Conservation (phyloP, 2,329 filamentous ascomycete genomes). For the Rutstroemia sp. region DNA sequence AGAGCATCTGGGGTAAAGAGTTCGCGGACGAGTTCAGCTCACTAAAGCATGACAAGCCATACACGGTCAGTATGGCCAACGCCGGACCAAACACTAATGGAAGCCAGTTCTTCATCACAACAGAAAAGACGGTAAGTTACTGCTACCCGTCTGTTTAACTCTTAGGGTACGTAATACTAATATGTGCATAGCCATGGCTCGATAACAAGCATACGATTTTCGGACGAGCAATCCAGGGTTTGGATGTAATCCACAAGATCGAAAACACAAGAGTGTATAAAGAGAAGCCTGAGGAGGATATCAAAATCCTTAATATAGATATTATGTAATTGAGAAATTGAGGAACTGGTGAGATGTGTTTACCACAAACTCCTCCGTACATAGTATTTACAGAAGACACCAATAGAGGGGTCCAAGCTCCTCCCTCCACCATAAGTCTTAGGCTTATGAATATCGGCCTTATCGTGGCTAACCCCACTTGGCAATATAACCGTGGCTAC, state of each 20-base stretch:
- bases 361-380: too few species aligned
- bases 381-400: too few species aligned
- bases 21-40: constrained; percentile 92
- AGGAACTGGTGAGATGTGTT: not conserved
- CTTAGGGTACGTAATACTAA: constrained; percentile 11
- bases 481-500: too few species aligned
- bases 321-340: constrained; percentile 22
- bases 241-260: constrained; percentile 94
- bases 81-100: constrained; percentile 93
- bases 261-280: constrained; percentile 80
- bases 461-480: too few species aligned
- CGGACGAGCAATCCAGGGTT: constrained; percentile 77
- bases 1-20: constrained; percentile 86
- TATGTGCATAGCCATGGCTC: constrained; percentile 62
- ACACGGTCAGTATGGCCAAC: constrained; percentile 96
- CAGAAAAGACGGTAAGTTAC: constrained; percentile 74
- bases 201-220: constrained; percentile 97
- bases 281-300: constrained; percentile 93
- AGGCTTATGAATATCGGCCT: too few species aligned
- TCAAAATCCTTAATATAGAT: constrained; percentile 87
- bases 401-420: too few species aligned
- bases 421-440: too few species aligned
- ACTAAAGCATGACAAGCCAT: constrained; percentile 89
- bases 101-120: constrained; percentile 97
- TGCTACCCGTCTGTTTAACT: not conserved